Evolutionary conservation across 371 early-diverging fungal species (phyloP), one percentile per base, ranked within the genome.

Genomic region (Syncephalis fuscata): DNA sequence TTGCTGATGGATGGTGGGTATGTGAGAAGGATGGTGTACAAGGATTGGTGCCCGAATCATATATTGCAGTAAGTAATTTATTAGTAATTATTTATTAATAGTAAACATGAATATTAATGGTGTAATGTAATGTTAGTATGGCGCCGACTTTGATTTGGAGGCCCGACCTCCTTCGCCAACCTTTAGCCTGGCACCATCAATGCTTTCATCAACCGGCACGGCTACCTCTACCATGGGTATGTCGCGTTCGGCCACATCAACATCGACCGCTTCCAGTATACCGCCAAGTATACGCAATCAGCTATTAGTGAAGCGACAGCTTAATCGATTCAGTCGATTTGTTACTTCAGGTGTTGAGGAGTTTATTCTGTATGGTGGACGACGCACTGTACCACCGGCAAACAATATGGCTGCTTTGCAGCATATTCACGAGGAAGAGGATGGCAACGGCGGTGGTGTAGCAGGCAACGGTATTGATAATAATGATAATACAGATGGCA

Each of bases 271-370:
- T 15, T 4, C 37, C 17, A 63, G 52, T 27, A 57, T 53, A 22
- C 53, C 55, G 8, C 48, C 36, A 46, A 38, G 39, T 15, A 16
- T 3, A 16, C n/a, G 26, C 17, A 15, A 45, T 57, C 22, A 63
- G 56, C 43, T 64, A 41, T 58, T 66, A 51, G 58, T 59, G 8
- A 58, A 58, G 39, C 54, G 60, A 7, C 67, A 63, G 44, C 45
- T 66, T 14, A 62, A 66, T 44, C 45, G 64, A 14, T 66, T 66
- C 43, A 59, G 61, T 15, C 64, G 64, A 60, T 66, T 66, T 48
- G 64, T 66, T 7, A 63, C 62, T 23, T 60, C 62, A 10, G 64
- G 67, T 37, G 62, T 57, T 25, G 67, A 66, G 21, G 67, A 66
- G 50, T 66, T 60, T 49, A 48, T 66, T 7, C 37, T 66, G 7